Evolutionary conservation across 306 rosid genomes (phyloP).

Genomic region (Fragaria vesca): DNA sequence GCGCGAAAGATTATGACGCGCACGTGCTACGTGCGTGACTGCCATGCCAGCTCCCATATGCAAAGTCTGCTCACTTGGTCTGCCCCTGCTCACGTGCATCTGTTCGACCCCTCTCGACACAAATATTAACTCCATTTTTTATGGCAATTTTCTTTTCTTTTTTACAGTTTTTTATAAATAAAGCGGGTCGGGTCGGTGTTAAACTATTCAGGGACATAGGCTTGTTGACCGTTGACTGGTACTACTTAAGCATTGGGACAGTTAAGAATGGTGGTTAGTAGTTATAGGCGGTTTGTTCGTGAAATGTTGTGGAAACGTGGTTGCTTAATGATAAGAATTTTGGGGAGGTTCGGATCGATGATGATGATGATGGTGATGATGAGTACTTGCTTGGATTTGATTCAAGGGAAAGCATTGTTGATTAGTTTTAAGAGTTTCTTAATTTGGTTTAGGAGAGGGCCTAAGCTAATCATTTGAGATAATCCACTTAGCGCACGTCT

Average conservation of each 20-base stretch:
- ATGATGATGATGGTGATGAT: neutral
- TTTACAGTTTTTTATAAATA: neutral
- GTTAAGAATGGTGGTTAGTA: constrained; percentile 20
- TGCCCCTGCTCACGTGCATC: constrained; percentile 49
- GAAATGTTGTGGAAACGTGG: neutral
- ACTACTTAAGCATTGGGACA: neutral
- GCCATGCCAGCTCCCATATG: constrained; percentile 47
- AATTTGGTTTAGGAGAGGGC: neutral
- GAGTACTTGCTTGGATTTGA: constrained; percentile 20
- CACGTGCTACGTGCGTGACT: constrained; percentile 37
- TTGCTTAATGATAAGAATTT: neutral
- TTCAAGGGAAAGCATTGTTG: constrained; percentile 16
- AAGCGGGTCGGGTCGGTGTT: constrained; percentile 8
- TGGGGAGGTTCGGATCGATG: neutral
- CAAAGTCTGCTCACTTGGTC: constrained; percentile 37
- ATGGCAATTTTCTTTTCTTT: neutral
- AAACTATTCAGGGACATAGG: neutral
- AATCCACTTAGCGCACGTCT: constrained; percentile 17
- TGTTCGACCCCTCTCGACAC: constrained; percentile 20
- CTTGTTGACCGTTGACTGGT: constrained; percentile 18
- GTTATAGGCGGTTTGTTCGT: neutral
- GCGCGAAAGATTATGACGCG: neutral
- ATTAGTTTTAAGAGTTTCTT: neutral
- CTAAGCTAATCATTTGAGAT: constrained; percentile 21
- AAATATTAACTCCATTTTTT: neutral